These are phyloP conservation scores for Talaromyces sp. DNA, from an alignment of 2,329 filamentous ascomycete genomes.

Conservation along the genomic window DNA sequence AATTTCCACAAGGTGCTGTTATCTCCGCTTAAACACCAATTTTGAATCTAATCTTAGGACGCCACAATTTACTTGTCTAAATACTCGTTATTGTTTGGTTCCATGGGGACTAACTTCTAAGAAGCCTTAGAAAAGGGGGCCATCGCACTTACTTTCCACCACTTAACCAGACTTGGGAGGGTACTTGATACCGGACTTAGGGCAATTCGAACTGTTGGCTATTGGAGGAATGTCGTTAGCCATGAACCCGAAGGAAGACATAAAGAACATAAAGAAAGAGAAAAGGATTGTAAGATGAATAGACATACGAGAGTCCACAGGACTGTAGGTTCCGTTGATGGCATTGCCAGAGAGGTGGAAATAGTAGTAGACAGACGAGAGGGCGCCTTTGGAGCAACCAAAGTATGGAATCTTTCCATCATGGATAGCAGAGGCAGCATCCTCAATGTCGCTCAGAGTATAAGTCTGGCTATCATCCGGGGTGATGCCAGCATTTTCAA, in stretches of 20 bases:
- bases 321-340: constrained; percentile 57
- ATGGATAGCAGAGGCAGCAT: constrained; percentile 45
- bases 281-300: not conserved
- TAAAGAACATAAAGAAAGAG: not conserved
- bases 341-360: constrained; percentile 51
- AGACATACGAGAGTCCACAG: constrained; percentile 46
- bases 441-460: constrained; percentile 46
- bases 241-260: no score
- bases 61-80: no score
- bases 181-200: constrained; percentile 59
- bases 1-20: no score
- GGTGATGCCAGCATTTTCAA: constrained; percentile 52
- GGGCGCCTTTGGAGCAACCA: constrained; percentile 43
- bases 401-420: constrained; percentile 48
- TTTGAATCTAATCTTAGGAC: no score
- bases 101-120: no score
- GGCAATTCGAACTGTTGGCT: constrained; percentile 57
- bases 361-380: constrained; percentile 55
- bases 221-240: constrained; percentile 19
- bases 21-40: no score
- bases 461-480: constrained; percentile 50
- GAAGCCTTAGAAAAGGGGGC: not conserved
- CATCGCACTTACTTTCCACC: not conserved
- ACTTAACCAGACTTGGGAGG: constrained; percentile 36
- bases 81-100: no score